A percentile compares a stretch with the other conserved stretches of the same genome.
Evolutionary conservation across 495 filamentous ascomycete species (phyloP).

Genomic region (Penicillium turbatum): DNA sequence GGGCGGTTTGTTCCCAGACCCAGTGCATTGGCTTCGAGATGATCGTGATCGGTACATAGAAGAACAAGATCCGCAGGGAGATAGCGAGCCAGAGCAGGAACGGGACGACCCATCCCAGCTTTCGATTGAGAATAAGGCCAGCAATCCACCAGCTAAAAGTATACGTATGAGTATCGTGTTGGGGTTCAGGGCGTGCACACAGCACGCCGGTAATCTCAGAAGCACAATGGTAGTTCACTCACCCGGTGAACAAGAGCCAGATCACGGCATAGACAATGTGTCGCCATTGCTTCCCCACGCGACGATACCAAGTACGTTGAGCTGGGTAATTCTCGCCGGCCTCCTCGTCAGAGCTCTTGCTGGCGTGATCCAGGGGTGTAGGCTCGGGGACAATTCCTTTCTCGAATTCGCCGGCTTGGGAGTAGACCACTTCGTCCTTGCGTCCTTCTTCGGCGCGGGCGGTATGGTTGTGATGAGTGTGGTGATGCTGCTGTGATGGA

Average conservation of each 20-base stretch:
- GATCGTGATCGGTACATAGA: conserved; percentile 65
- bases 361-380: conserved; percentile 39
- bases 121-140: conserved; percentile 64
- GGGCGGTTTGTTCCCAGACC: conserved; percentile 61
- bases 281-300: conserved; percentile 26
- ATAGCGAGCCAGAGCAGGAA: conserved; percentile 78
- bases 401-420: conserved; percentile 39
- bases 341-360: conserved; percentile 32
- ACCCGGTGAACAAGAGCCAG: conserved; percentile 60
- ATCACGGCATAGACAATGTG: conserved; percentile 47
- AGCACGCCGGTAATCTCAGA: background rate
- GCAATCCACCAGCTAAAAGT: conserved; percentile 81
- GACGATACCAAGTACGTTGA: conserved; percentile 25
- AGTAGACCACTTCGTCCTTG: conserved; percentile 46
- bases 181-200: background rate
- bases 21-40: conserved; percentile 60
- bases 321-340: conserved; percentile 20
- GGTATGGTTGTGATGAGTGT: conserved; percentile 50
- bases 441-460: conserved; percentile 40
- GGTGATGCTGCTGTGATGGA: conserved; percentile 41
- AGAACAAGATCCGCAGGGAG: conserved; percentile 65
- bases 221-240: conserved; percentile 23
- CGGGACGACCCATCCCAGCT: conserved; percentile 78
- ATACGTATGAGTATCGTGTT: conserved; percentile 11
- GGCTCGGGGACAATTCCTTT: conserved; percentile 42